Evolutionary conservation across 768 basidiomycete genomes (phyloP).

Genomic region (Suillus subalutaceus): DNA sequence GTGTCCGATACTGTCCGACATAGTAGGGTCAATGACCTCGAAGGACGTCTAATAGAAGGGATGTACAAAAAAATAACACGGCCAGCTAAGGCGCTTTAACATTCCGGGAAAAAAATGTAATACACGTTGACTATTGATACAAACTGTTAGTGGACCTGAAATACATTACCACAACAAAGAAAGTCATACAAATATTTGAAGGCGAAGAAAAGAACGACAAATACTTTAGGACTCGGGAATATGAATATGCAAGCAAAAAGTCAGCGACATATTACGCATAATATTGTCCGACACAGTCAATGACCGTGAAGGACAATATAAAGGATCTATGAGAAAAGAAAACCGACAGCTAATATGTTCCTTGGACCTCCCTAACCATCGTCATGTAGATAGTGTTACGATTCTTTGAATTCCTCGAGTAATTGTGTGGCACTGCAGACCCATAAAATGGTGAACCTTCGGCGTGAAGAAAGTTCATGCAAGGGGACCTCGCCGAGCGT

Average conservation of each 20-base stretch:
- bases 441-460: constrained; percentile 10
- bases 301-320: background rate
- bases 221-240: background rate
- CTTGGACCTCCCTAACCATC: constrained; percentile 41
- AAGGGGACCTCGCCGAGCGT: constrained; percentile 11
- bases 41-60: background rate
- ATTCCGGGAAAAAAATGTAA: background rate
- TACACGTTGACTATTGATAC: constrained; percentile 1
- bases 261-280: background rate
- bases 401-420: background rate
- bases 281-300: background rate
- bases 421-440: constrained; percentile 5
- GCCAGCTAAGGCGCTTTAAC: background rate
- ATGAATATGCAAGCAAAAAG: background rate
- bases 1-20: background rate
- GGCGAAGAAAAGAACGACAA: background rate
- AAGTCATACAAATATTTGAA: background rate
- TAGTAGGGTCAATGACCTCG: background rate
- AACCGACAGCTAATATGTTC: background rate
- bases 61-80: background rate
- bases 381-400: constrained; percentile 46
- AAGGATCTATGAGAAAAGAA: background rate
- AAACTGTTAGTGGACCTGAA: background rate
- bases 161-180: background rate
- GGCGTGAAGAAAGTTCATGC: constrained; percentile 6